These are phyloP conservation scores for Plasmodium chabaudi DNA, from an alignment of 169 alveolate species.

Conservation along the genomic window DNA sequence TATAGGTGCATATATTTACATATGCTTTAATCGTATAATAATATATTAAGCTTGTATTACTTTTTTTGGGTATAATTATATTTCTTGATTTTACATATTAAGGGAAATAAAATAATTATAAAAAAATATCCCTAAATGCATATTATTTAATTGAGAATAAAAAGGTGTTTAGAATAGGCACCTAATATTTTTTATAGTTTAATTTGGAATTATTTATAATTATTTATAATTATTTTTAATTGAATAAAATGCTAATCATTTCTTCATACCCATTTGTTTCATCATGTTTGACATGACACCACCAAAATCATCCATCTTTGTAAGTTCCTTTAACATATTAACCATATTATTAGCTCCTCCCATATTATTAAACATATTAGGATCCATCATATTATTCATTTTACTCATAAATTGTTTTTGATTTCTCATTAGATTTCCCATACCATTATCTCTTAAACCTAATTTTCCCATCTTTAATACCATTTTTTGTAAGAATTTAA, in stretches of 20 bases:
- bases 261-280: constrained; percentile 77
- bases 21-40: too few species aligned
- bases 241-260: background rate
- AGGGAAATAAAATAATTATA: too few species aligned
- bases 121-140: too few species aligned
- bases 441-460: constrained; percentile 92
- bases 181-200: too few species aligned
- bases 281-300: constrained; percentile 75
- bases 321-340: constrained; percentile 94
- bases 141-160: too few species aligned
- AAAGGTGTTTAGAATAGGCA: too few species aligned
- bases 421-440: constrained; percentile 94
- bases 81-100: too few species aligned
- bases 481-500: constrained; percentile 96
- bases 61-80: too few species aligned
- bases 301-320: constrained; percentile 74
- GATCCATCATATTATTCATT: constrained; percentile 96
- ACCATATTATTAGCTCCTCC: constrained; percentile 97
- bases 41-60: too few species aligned
- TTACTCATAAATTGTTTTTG: constrained; percentile 95
- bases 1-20: too few species aligned
- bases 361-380: constrained; percentile 94
- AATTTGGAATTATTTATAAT: too few species aligned
- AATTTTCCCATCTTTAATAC: constrained; percentile 97
- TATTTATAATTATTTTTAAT: too few species aligned